phyloP scores from a whole-genome alignment of 306 rosid genomes.

The Oxytropis ochrocephala region DNA sequence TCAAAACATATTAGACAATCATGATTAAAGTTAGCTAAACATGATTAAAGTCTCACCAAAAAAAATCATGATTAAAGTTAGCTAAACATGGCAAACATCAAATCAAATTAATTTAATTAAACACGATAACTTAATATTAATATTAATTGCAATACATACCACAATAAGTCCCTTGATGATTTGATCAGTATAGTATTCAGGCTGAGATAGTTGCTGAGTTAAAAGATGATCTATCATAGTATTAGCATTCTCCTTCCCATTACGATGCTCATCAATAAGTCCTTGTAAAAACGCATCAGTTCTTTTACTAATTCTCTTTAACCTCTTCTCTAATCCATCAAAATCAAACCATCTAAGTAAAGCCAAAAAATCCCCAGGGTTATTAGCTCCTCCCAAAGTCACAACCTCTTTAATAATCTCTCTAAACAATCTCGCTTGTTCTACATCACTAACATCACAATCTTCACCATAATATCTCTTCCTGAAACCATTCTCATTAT shows the following conservation, averaged over 20 bases:
- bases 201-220: conserved; percentile 26
- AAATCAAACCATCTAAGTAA: conserved; percentile 33
- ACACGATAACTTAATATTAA: no score
- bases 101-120: background rate
- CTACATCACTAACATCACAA: conserved; percentile 26
- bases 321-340: conserved; percentile 16
- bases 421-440: conserved; percentile 28
- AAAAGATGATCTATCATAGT: conserved; percentile 48
- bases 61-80: no score
- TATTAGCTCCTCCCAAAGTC: conserved; percentile 10
- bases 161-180: conserved; percentile 40
- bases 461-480: conserved; percentile 43
- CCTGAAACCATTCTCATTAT: conserved; percentile 49
- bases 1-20: no score
- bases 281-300: conserved; percentile 37
- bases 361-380: conserved; percentile 37
- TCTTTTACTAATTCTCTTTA: conserved; percentile 14
- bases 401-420: conserved; percentile 9
- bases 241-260: background rate
- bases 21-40: no score
- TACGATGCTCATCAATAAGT: conserved; percentile 43
- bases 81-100: no score
- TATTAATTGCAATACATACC: conserved; percentile 5
- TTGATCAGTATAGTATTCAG: conserved; percentile 35
- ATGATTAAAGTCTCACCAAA: no score